These are phyloP conservation scores for Lentinula boryana DNA, from an alignment of 768 basidiomycete species.

Conservation along the genomic window DNA sequence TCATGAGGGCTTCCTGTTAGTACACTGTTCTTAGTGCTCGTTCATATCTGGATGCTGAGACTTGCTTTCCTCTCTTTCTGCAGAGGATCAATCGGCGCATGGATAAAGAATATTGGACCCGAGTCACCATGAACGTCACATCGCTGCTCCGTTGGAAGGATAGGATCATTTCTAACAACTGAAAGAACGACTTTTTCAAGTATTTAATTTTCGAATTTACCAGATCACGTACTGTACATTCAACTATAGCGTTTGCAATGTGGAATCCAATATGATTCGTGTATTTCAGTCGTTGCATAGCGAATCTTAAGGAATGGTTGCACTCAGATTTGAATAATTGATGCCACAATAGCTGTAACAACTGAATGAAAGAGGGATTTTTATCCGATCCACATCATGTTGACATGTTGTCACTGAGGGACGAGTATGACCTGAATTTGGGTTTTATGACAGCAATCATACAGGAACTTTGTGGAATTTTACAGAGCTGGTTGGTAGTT, in stretches of 20 bases:
- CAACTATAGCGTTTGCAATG: neutral
- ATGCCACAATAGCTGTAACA: neutral
- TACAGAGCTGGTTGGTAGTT: no score
- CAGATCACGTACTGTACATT: no score
- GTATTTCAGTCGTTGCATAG: no score
- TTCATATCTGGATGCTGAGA: neutral
- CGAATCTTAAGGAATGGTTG: neutral
- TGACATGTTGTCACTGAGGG: neutral
- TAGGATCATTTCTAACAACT: no score
- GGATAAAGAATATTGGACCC: conserved; percentile 91
- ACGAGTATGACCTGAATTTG: neutral
- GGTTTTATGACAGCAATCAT: neutral
- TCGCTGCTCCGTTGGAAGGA: neutral
- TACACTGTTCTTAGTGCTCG: conserved; percentile 13
- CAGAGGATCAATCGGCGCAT: conserved; percentile 93
- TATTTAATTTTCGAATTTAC: no score
- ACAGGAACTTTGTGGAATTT: no score
- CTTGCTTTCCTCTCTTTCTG: conserved; percentile 8
- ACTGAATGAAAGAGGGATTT: neutral
- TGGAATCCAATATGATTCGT: neutral
- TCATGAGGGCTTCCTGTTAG: conserved; percentile 96
- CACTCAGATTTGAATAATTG: neutral
- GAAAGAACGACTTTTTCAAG: no score
- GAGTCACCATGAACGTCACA: conserved; percentile 12
- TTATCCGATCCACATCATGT: neutral